A percentile compares a stretch with the other conserved stretches of the same genome.
Evolutionary conservation across 2,329 filamentous ascomycete species (phyloP).

Genomic region (Emmonsiellopsis sp.): DNA sequence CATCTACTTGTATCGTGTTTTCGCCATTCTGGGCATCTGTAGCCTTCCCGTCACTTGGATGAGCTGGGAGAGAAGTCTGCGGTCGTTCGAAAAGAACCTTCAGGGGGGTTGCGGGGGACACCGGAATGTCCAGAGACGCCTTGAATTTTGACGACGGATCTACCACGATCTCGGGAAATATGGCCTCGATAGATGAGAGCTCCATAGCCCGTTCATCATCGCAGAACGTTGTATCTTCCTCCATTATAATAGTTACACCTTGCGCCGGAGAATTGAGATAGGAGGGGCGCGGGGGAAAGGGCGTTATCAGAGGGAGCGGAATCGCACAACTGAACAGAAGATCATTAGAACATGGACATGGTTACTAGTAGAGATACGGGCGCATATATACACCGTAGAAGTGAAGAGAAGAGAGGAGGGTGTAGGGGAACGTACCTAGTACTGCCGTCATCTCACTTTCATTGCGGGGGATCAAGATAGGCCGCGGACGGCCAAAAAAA

Average conservation of each 20-base stretch:
- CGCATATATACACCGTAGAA: too few species aligned
- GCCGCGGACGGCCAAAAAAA: too few species aligned
- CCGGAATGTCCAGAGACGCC: constrained; percentile 46
- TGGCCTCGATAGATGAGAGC: constrained; percentile 49
- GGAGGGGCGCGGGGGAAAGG: background rate
- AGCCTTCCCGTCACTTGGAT: constrained; percentile 19
- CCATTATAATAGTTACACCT: constrained; percentile 14
- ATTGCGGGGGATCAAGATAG: too few species aligned
- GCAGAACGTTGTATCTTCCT: constrained; percentile 21
- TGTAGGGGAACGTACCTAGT: too few species aligned
- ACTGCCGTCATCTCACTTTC: too few species aligned
- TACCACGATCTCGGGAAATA: constrained; percentile 51
- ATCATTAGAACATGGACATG: too few species aligned
- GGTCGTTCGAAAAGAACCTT: constrained; percentile 32
- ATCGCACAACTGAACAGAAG: too few species aligned
- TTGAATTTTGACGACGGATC: constrained; percentile 37
- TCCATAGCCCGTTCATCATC: constrained; percentile 53
- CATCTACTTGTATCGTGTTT: constrained; percentile 10
- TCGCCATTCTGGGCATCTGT: constrained; percentile 17
- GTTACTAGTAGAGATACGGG: too few species aligned
- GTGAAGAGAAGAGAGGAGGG: too few species aligned
- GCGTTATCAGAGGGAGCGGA: too few species aligned
- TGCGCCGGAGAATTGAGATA: background rate
- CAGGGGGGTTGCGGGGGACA: constrained; percentile 46
- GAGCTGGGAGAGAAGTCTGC: constrained; percentile 28